A percentile compares a stretch with the other conserved stretches of the same genome.
phyloP scores from a whole-genome alignment of 495 filamentous ascomycete genomes.

The Parachaetomium inaequale region DNA sequence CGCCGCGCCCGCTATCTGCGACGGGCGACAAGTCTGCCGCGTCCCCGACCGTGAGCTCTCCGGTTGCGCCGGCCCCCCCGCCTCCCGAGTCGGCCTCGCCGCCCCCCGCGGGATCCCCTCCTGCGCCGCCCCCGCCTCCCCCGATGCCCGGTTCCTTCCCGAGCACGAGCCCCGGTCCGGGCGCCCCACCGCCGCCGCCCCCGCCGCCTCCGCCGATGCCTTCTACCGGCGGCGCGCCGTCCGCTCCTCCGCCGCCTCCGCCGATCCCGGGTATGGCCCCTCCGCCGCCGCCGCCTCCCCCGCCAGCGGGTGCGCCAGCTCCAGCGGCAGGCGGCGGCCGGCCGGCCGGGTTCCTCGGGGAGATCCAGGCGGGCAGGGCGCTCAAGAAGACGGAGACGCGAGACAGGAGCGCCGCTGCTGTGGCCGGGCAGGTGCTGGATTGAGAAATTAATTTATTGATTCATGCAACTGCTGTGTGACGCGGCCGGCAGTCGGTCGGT shows the following conservation, averaged over 20 bases:
- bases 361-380: conserved; percentile 73
- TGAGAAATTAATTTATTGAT: conserved; percentile 28
- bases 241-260: conserved; percentile 31
- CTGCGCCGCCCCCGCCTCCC: conserved; percentile 48
- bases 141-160: conserved; percentile 42
- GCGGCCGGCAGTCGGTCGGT: background rate
- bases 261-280: conserved; percentile 47
- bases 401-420: conserved; percentile 67
- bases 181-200: conserved; percentile 28
- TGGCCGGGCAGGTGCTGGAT: conserved; percentile 66
- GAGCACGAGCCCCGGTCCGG: conserved; percentile 3
- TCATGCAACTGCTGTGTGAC: conserved; percentile 21
- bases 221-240: conserved; percentile 46
- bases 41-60: conserved; percentile 40
- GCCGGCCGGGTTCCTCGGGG: conserved; percentile 64
- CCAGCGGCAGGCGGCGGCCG: conserved; percentile 41
- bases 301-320: conserved; percentile 39
- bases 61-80: conserved; percentile 37
- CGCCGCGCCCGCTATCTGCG: conserved; percentile 81
- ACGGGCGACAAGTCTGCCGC: conserved; percentile 65
- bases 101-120: conserved; percentile 32
- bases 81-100: conserved; percentile 38
- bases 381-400: conserved; percentile 82
- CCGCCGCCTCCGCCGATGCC: conserved; percentile 49
- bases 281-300: conserved; percentile 51